Evolutionary conservation across 306 rosid species (phyloP).

Genomic region (Vigna angularis): DNA sequence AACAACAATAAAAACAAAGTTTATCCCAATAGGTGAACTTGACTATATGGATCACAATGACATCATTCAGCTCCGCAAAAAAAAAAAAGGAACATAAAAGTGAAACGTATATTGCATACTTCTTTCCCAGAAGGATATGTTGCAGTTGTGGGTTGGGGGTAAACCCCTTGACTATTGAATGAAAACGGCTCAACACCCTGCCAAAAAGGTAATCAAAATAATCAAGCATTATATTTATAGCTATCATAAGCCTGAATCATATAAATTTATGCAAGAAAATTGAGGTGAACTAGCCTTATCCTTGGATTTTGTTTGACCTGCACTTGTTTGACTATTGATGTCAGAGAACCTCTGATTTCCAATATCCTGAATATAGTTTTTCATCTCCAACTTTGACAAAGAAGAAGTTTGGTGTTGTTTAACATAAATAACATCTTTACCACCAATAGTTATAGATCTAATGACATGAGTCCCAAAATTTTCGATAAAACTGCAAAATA

Average conservation of each 20-base stretch:
- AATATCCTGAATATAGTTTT: slow-evolving; percentile 73
- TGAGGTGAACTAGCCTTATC: slow-evolving; percentile 74
- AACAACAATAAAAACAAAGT: not conserved
- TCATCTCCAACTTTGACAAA: slow-evolving; percentile 72
- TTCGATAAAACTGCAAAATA: slow-evolving; percentile 76
- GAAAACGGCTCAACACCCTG: slow-evolving; percentile 74
- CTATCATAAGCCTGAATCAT: slow-evolving; percentile 21
- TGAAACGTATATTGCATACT: slow-evolving; percentile 54
- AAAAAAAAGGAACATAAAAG: not conserved
- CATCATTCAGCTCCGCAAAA: not conserved
- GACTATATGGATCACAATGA: not conserved
- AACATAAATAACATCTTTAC: slow-evolving; percentile 84
- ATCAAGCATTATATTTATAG: not conserved
- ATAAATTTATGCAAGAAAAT: slow-evolving; percentile 14
- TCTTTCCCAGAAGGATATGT: slow-evolving; percentile 78
- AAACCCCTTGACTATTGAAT: slow-evolving; percentile 79
- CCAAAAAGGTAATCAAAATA: slow-evolving; percentile 34
- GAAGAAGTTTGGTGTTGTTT: slow-evolving; percentile 81
- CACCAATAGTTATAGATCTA: slow-evolving; percentile 81
- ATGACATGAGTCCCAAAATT: slow-evolving; percentile 85
- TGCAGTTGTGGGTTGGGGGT: slow-evolving; percentile 81
- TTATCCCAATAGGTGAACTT: not conserved
- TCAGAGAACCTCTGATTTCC: slow-evolving; percentile 80
- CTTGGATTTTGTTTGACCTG: slow-evolving; percentile 69
- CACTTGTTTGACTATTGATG: slow-evolving; percentile 54